Percentiles rank a stretch among this genome's conserved stretches.
Evolutionary conservation across 305 asterid genomes (phyloP).

Genomic region (Fraxinus angustifolia): DNA sequence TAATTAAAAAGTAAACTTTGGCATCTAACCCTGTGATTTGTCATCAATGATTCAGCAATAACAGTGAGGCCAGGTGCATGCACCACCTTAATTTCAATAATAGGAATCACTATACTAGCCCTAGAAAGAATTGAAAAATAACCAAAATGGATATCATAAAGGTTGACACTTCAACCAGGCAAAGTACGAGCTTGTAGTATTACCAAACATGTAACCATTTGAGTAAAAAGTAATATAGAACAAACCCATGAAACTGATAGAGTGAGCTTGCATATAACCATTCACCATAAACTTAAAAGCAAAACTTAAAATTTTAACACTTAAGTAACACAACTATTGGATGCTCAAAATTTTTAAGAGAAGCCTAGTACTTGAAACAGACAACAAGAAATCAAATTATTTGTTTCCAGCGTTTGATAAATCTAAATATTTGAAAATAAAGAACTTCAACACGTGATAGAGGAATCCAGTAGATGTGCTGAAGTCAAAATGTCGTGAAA

Average conservation of each 20-base stretch:
- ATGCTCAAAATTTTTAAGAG: background rate
- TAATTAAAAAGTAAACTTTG: background rate
- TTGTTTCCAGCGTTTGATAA: background rate
- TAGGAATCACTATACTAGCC: background rate
- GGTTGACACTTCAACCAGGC: slow-evolving; percentile 9
- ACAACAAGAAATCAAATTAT: background rate
- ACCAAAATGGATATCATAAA: slow-evolving; percentile 2
- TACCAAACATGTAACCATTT: background rate
- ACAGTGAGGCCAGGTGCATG: background rate
- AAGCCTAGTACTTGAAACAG: background rate
- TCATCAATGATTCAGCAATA: background rate
- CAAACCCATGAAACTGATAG: background rate
- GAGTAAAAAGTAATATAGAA: background rate
- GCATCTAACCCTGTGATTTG: background rate
- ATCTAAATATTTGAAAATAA: background rate
- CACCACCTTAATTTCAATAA: background rate
- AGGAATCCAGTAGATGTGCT: background rate
- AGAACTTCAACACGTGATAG: background rate
- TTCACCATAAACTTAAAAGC: background rate
- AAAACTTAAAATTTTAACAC: background rate
- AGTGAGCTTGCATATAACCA: background rate
- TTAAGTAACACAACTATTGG: background rate
- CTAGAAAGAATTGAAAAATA: background rate
- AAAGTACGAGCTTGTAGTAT: slow-evolving; percentile 3
- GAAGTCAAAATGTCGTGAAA: background rate